phyloP scores from a whole-genome alignment of 169 alveolate species.

The Eimeria sp. region DNA sequence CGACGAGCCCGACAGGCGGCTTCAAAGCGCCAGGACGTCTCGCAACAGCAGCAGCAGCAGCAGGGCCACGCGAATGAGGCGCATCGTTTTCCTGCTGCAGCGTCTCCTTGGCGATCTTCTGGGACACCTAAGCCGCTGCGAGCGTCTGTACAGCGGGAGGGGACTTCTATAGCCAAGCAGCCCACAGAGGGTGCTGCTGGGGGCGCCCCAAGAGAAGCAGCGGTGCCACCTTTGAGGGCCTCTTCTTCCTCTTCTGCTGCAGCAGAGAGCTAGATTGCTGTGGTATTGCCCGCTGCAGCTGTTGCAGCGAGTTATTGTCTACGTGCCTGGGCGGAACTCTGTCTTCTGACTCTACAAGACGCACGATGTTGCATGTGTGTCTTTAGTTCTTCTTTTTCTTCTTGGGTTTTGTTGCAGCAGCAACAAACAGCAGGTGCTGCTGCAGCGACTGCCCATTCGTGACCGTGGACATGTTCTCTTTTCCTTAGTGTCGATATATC shows the following conservation, averaged over 20 bases:
- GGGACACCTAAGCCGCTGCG: background rate
- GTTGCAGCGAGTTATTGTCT: background rate
- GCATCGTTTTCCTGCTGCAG: background rate
- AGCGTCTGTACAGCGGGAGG: background rate
- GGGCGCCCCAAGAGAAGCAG: background rate
- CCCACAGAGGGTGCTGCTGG: background rate
- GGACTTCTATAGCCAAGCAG: background rate
- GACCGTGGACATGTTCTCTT: too few relatives aligned
- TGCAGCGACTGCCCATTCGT: background rate
- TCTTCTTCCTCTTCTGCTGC: background rate
- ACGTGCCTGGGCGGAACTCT: background rate
- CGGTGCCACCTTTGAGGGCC: background rate
- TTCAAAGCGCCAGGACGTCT: background rate
- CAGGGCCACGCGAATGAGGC: background rate
- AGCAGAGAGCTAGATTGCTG: background rate
- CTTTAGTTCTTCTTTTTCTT: background rate
- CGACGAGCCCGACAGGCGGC: slow-evolving; percentile 38
- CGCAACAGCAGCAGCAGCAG: slow-evolving; percentile 50
- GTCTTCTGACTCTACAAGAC: too few relatives aligned
- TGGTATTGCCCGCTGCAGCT: background rate
- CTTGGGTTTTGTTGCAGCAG: background rate
- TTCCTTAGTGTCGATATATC: too few relatives aligned
- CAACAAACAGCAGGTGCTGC: slow-evolving; percentile 15
- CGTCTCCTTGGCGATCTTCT: background rate
- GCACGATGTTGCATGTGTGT: background rate